Evolutionary conservation across 768 basidiomycete genomes (phyloP), one percentile per base, ranked within the genome.

Genomic region (Crucibulum laeve): DNA sequence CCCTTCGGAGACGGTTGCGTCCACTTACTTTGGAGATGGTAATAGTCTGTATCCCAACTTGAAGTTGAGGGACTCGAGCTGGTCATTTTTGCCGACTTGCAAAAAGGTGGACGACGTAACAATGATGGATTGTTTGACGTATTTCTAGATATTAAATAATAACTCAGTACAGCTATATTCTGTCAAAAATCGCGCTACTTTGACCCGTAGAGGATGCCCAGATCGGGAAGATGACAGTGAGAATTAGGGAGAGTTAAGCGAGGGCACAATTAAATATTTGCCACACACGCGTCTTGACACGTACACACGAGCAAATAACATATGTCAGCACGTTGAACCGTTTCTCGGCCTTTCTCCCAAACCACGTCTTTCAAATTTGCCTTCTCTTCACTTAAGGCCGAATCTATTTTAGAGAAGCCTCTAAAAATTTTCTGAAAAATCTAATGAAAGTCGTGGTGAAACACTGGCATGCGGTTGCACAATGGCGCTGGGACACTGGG

Each of bases 381-480:
- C n/a, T n/a, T n/a, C n/a, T n/a, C n/a, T n/a, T n/a, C n/a, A n/a
- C n/a, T n/a, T n/a, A n/a, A n/a, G n/a, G n/a, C n/a, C n/a, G n/a
- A n/a, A n/a, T n/a, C n/a, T n/a, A n/a, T n/a, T n/a, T n/a, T n/a
- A n/a, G n/a, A n/a, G n/a, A n/a, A n/a, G n/a, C n/a, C n/a, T n/a
- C n/a, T n/a, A n/a, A n/a, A n/a, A n/a, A n/a, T 4, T 32, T 15
- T 2, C 15, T 32, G 28, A 10, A 32, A 32, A 2, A 5, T 26
- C 48, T 25, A 37, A 91, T 93, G 91, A 92, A 85, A 59, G 81
- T 93, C 15, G 79, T 66, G 28, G 71, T 95, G 50, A 92, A 91
- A 59, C 77, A 79, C 53, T 92, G 88, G 86, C 82, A 89, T 61
- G 87, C 87, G 3, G 85, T 95, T 30, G 92, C 91, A 0, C 81